Evolutionary conservation across 176 grass and related monocot genomes (phyloP).

Genomic region (Oryza officinalis): DNA sequence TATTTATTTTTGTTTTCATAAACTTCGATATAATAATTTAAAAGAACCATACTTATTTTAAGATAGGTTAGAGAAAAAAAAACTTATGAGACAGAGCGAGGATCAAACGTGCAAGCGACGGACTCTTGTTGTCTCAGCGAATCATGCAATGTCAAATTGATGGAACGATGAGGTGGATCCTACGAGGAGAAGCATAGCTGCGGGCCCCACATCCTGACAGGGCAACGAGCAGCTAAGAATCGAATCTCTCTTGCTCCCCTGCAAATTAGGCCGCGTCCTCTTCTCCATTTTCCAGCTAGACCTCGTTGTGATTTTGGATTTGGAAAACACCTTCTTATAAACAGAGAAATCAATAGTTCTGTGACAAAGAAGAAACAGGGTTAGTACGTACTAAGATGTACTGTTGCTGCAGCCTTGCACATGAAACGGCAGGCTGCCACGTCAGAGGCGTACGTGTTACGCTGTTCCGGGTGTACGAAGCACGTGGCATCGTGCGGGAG

Average conservation of each 20-base stretch:
- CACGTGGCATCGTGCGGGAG: neutral
- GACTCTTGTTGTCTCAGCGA: neutral
- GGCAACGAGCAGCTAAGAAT: constrained; percentile 1
- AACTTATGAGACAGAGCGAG: no score
- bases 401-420: neutral
- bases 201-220: constrained; percentile 8
- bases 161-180: constrained; percentile 30
- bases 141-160: neutral
- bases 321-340: neutral
- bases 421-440: neutral
- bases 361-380: neutral
- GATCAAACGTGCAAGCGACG: neutral
- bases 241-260: constrained; percentile 13
- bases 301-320: neutral
- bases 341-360: no score
- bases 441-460: neutral
- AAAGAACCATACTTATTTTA: no score
- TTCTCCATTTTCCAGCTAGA: neutral
- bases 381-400: neutral
- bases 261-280: neutral
- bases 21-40: no score
- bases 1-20: no score
- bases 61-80: no score
- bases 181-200: neutral
- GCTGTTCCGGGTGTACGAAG: neutral